These are phyloP conservation scores for Arxiozyma heterogenica DNA, from an alignment of 1,139 yeast species.

Conservation along the genomic window DNA sequence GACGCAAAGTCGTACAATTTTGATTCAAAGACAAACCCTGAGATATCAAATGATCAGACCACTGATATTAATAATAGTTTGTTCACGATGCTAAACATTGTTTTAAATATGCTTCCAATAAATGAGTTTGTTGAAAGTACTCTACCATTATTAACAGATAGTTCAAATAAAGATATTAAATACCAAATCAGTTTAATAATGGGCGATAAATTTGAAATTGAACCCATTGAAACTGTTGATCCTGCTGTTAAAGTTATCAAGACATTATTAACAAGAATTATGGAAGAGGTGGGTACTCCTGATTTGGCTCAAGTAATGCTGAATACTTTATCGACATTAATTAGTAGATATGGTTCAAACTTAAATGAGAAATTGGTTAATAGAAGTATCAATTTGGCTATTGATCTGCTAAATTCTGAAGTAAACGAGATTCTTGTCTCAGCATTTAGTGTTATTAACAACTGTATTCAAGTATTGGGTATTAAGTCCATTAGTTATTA, in stretches of 20 bases:
- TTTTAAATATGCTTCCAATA: slow-evolving; percentile 67
- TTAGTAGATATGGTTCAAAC: slow-evolving; percentile 51
- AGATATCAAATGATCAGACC: slow-evolving; percentile 12
- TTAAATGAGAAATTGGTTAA: slow-evolving; percentile 42
- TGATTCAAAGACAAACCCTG: neutral
- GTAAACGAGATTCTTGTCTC: slow-evolving; percentile 60
- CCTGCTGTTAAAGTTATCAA: slow-evolving; percentile 43
- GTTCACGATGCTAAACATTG: slow-evolving; percentile 47
- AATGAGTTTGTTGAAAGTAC: slow-evolving; percentile 60
- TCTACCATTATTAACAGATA: slow-evolving; percentile 36
- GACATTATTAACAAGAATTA: slow-evolving; percentile 40
- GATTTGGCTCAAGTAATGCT: slow-evolving; percentile 60
- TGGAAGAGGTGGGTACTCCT: slow-evolving; percentile 32
- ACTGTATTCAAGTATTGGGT: slow-evolving; percentile 64
- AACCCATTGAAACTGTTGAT: slow-evolving; percentile 48
- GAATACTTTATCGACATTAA: slow-evolving; percentile 56
- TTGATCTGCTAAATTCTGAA: slow-evolving; percentile 41
- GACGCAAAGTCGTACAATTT: slow-evolving; percentile 6
- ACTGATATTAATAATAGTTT: slow-evolving; percentile 27
- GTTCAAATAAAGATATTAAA: slow-evolving; percentile 33
- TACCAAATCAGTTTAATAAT: slow-evolving; percentile 53
- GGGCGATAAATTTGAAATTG: slow-evolving; percentile 60
- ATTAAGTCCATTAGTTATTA: slow-evolving; percentile 79
- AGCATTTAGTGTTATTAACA: slow-evolving; percentile 63
- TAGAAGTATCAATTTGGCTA: slow-evolving; percentile 43